Conservation (phyloP, 2,329 filamentous ascomycete genomes). For the Colletotrichum costaricense region DNA sequence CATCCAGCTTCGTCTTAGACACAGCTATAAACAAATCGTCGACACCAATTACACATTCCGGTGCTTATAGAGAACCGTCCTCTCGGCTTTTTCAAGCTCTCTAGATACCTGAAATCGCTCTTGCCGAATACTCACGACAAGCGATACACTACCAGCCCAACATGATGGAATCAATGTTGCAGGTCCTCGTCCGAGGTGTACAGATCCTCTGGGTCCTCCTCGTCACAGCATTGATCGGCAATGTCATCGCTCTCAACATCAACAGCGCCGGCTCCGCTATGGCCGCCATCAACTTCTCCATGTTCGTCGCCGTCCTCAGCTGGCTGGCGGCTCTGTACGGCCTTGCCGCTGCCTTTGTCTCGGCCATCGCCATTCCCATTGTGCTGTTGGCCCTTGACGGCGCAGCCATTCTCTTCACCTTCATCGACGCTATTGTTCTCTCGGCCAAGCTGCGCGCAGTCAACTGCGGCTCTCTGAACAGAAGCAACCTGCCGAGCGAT, state of each 20-base stretch:
- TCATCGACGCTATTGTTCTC: slow-evolving; percentile 77
- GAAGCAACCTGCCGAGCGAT: slow-evolving; percentile 48
- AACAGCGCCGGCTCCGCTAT: slow-evolving; percentile 54
- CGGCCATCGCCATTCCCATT: slow-evolving; percentile 62
- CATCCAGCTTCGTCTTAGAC: background rate
- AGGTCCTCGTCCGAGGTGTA: slow-evolving; percentile 57
- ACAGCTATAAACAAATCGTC: background rate
- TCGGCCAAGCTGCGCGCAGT: slow-evolving; percentile 76
- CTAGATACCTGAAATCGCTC: background rate
- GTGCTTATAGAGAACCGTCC: background rate
- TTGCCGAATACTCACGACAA: background rate
- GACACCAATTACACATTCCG: slow-evolving; percentile 8
- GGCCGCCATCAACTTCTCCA: slow-evolving; percentile 70
- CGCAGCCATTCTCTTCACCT: slow-evolving; percentile 73
- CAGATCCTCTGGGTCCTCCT: slow-evolving; percentile 66
- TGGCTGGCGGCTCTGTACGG: slow-evolving; percentile 76
- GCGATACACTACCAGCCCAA: slow-evolving; percentile 15
- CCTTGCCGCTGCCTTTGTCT: slow-evolving; percentile 65
- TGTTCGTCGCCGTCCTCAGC: slow-evolving; percentile 76
- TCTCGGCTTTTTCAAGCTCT: background rate
- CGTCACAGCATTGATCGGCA: slow-evolving; percentile 67
- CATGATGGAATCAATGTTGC: slow-evolving; percentile 54
- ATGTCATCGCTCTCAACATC: slow-evolving; percentile 64
- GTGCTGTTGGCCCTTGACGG: slow-evolving; percentile 67
- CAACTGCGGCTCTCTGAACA: slow-evolving; percentile 67